Base-by-base conservation (phyloP, 2,329 filamentous ascomycete species). In the Penicillium griseofulvum region DNA sequence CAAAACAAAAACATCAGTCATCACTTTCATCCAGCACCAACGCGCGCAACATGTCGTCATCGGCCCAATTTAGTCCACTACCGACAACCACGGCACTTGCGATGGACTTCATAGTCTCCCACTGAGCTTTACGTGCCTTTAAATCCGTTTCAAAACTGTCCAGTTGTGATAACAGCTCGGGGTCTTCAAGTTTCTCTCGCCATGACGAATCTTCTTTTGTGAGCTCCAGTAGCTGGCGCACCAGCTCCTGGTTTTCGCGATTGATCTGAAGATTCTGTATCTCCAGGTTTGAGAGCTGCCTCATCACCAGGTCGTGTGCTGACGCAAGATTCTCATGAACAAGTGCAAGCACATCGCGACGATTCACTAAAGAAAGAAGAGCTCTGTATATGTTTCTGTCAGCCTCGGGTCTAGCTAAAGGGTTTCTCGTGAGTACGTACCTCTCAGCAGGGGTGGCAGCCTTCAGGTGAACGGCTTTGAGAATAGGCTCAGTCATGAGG, bases 11-110 rank as follows among this genome's bases (percentile, higher is more conserved):
- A 36, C 58, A 61, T 71, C 65, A 75, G 57, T 78, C 75, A 53
- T 82, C 89, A 59, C 93, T 79, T 33, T 79, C 76, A 61, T 83
- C 90, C 58, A 95, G 78, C 26, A 96, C 90, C 57, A 93, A 79
- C 48, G 84, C 83, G 55, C 83, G 80, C 58, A 96, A 75, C 56
- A 78, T 80, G 49, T 85, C 81, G 71, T 95, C 86, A 38, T 82
- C 78, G 12, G 84, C 85, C 91, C 91, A 96, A 67, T 95, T 86
- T 51, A 94, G 79, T 44, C 91, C 91, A 71, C 90, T 95, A 3
- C 89, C 90, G 5, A 85, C 89, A 44, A 96, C 83, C 52, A 91
- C 81, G 17, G 88, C 90, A 66, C 88, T 89, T n/a, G 88, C 81
- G 39, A 91, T 84, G 24, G 84, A 88, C 75, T 93, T 94, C 71